phyloP scores from a whole-genome alignment of 1,284 basidiomycete species.

The Bondarzewia mesenterica region DNA sequence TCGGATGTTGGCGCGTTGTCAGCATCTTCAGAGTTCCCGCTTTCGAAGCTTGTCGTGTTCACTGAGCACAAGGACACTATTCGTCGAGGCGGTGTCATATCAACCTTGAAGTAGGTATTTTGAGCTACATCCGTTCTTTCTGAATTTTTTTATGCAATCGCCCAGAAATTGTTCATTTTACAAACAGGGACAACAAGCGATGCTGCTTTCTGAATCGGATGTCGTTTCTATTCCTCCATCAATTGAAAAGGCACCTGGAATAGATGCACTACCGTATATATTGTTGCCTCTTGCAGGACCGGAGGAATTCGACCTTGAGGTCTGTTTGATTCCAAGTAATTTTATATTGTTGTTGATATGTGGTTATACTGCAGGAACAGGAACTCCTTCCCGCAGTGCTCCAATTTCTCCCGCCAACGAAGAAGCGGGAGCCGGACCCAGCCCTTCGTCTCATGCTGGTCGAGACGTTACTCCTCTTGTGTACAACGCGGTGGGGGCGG shows the following conservation, averaged over 20 bases:
- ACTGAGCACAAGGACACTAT: conserved; percentile 85
- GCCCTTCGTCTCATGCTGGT: conserved; percentile 79
- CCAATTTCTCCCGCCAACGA: conserved; percentile 84
- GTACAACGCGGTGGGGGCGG: conserved; percentile 83
- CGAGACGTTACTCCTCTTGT: conserved; percentile 85
- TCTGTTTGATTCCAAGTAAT: no score
- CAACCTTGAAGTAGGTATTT: conserved; percentile 70
- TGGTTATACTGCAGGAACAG: conserved; percentile 60
- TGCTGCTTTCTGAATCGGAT: conserved; percentile 54
- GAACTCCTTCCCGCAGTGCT: conserved; percentile 80
- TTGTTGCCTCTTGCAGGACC: conserved; percentile 90
- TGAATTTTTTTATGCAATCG: not conserved
- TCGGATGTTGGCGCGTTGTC: conserved; percentile 31
- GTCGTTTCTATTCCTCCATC: conserved; percentile 46
- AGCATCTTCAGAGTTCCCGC: conserved; percentile 59
- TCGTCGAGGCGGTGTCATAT: conserved; percentile 78
- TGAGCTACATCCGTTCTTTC: not conserved
- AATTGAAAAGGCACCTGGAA: conserved; percentile 57
- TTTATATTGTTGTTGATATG: conserved; percentile 7
- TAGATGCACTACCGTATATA: conserved; percentile 78
- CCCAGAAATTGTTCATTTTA: conserved; percentile 76
- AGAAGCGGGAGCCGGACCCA: conserved; percentile 78
- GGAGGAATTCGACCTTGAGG: conserved; percentile 89
- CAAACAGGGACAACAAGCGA: conserved; percentile 55
- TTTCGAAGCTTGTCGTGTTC: conserved; percentile 77